A percentile compares a stretch with the other conserved stretches of the same genome.
These are phyloP conservation scores for Aquilaria agallochum DNA, from an alignment of 441 rosid genomes.

Conservation along the genomic window DNA sequence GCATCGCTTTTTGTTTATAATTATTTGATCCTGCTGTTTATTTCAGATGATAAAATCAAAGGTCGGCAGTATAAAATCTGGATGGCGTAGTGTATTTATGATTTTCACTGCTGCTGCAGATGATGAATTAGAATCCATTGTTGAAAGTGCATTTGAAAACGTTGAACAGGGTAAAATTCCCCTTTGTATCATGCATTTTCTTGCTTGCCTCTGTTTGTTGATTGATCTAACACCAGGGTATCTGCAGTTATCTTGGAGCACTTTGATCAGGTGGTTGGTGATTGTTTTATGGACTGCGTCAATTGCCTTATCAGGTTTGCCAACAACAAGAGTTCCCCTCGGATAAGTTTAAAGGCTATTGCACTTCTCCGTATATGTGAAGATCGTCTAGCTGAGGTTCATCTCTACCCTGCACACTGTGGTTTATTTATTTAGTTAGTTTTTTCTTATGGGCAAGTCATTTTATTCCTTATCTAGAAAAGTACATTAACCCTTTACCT, in stretches of 20 bases:
- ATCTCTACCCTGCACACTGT: constrained; percentile 2
- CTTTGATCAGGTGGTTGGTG: constrained; percentile 99
- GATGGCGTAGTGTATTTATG: constrained; percentile 99
- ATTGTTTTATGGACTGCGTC: constrained; percentile 99
- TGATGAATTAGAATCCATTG: constrained; percentile 87
- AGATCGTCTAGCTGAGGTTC: constrained; percentile 99
- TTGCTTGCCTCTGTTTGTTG: constrained; percentile 12
- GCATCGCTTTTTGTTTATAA: neutral
- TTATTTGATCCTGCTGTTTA: constrained; percentile 20
- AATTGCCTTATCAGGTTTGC: constrained; percentile 99
- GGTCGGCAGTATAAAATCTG: constrained; percentile 98
- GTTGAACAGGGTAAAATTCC: constrained; percentile 87
- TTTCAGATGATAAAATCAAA: constrained; percentile 98
- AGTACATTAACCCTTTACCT: neutral
- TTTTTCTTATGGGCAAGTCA: too few relatives aligned
- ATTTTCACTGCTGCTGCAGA: constrained; percentile 99
- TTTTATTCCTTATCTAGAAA: constrained; percentile 1
- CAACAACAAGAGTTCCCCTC: constrained; percentile 88
- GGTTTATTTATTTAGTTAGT: too few relatives aligned
- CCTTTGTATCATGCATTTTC: constrained; percentile 18
- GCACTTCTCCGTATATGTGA: constrained; percentile 99
- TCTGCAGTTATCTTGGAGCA: constrained; percentile 98
- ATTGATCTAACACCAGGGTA: constrained; percentile 26
- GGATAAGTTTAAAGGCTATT: constrained; percentile 99
- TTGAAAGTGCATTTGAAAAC: constrained; percentile 98